phyloP scores from a whole-genome alignment of 1,284 basidiomycete genomes.

The Ustilago trichophora region DNA sequence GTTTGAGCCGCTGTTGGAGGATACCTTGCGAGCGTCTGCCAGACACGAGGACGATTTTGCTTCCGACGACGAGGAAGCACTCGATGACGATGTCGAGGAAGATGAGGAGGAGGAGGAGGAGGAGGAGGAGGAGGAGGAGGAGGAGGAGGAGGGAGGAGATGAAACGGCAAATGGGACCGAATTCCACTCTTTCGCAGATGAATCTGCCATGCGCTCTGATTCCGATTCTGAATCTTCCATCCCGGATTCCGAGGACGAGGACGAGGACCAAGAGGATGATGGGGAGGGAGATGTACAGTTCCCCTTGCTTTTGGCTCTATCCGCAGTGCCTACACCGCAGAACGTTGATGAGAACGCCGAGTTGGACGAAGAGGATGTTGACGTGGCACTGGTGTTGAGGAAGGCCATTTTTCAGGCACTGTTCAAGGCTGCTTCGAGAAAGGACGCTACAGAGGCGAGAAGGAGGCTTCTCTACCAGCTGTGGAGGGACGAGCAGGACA shows the following conservation, averaged over 20 bases:
- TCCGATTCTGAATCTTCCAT: conserved; percentile 12
- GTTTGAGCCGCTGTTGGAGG: conserved; percentile 72
- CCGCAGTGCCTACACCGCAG: conserved; percentile 26
- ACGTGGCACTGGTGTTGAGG: conserved; percentile 68
- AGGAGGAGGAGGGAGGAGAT: too few species aligned
- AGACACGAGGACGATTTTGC: conserved; percentile 12
- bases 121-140: conserved; percentile 19
- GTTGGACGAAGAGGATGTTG: background rate
- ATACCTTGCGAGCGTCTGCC: conserved; percentile 35
- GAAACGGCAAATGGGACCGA: conserved; percentile 23
- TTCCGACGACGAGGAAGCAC: too few species aligned
- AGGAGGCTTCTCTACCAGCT: conserved; percentile 82
- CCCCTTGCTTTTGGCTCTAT: conserved; percentile 35
- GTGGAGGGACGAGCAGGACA: conserved; percentile 73
- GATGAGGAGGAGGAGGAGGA: conserved; percentile 6
- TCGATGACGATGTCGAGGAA: conserved; percentile 9
- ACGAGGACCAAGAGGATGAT: background rate
- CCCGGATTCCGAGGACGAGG: background rate
- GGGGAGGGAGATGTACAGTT: conserved; percentile 26
- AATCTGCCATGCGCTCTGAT: conserved; percentile 12
- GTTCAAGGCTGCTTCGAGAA: conserved; percentile 79
- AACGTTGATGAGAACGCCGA: conserved; percentile 11
- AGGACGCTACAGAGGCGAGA: conserved; percentile 79
- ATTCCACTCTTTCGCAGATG: conserved; percentile 42
- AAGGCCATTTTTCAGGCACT: conserved; percentile 74